phyloP scores from a whole-genome alignment of 768 basidiomycete genomes.

The Pisolithus orientalis region DNA sequence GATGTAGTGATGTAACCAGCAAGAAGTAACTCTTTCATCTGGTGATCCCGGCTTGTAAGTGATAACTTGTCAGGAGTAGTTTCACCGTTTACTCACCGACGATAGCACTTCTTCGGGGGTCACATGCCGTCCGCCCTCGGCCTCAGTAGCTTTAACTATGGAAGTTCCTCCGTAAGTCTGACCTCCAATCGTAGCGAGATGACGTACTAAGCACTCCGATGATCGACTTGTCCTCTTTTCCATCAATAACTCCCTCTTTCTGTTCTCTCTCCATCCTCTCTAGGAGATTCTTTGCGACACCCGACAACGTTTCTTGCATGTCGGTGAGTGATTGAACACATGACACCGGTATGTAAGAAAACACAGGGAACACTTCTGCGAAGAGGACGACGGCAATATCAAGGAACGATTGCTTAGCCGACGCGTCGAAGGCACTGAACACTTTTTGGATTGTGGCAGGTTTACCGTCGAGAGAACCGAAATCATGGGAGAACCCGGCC shows the following conservation, averaged over 20 bases:
- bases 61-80: background rate
- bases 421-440: too few relatives aligned
- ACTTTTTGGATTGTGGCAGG: too few relatives aligned
- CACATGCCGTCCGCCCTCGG: conserved; percentile 18
- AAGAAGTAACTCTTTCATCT: conserved; percentile 9
- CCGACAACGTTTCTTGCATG: background rate
- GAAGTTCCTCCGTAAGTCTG: background rate
- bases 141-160: conserved; percentile 31
- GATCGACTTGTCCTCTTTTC: too few relatives aligned
- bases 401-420: background rate
- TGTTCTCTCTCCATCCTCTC: too few relatives aligned
- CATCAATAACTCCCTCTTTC: too few relatives aligned
- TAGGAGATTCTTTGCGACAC: too few relatives aligned
- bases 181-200: background rate
- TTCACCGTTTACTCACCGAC: background rate
- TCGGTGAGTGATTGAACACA: too few relatives aligned
- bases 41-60: background rate
- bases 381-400: background rate
- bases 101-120: conserved; percentile 15
- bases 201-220: background rate
- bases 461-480: too few relatives aligned
- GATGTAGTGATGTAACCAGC: conserved; percentile 18
- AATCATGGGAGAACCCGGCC: too few relatives aligned
- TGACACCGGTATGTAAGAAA: too few relatives aligned
- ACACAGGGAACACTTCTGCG: too few relatives aligned